A percentile compares a stretch with the other conserved stretches of the same genome.
phyloP scores from a whole-genome alignment of 2,329 filamentous ascomycete genomes.

The Coniochaeta sp. region DNA sequence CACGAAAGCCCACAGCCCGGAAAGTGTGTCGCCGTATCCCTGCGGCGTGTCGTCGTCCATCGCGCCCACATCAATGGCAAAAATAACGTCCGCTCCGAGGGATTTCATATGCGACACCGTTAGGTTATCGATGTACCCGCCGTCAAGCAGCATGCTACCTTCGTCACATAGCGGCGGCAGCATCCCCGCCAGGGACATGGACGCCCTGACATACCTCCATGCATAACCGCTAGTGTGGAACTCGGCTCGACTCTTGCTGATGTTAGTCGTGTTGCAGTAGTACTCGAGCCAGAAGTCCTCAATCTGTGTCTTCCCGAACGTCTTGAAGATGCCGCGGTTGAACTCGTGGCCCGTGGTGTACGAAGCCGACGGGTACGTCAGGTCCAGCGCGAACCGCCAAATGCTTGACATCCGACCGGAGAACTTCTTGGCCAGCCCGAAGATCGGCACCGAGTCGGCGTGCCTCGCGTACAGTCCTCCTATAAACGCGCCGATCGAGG shows the following conservation, averaged over 20 bases:
- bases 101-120: conserved; percentile 97
- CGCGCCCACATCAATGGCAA: conserved; percentile 89
- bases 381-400: conserved; percentile 93
- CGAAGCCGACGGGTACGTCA: conserved; percentile 92
- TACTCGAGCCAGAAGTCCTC: conserved; percentile 99
- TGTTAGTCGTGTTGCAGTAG: conserved; percentile 99
- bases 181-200: conserved; percentile 91
- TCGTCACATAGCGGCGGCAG: conserved; percentile 94
- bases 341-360: conserved; percentile 99
- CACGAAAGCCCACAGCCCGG: conserved; percentile 87
- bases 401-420: conserved; percentile 97
- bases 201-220: conserved; percentile 93
- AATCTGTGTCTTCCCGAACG: conserved; percentile 92
- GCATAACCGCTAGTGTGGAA: conserved; percentile 95
- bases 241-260: conserved; percentile 85
- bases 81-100: conserved; percentile 86
- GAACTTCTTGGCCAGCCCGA: conserved; percentile 94
- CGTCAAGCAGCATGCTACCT: conserved; percentile 91
- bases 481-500: conserved; percentile 93
- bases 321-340: conserved; percentile 98
- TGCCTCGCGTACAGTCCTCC: conserved; percentile 93
- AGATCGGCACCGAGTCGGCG: conserved; percentile 94
- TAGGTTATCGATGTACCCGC: conserved; percentile 94
- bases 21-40: conserved; percentile 86
- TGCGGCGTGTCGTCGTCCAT: conserved; percentile 90